These are phyloP conservation scores for Trichocladium uniseriatum DNA, from an alignment of 495 filamentous ascomycete genomes.

Conservation along the genomic window DNA sequence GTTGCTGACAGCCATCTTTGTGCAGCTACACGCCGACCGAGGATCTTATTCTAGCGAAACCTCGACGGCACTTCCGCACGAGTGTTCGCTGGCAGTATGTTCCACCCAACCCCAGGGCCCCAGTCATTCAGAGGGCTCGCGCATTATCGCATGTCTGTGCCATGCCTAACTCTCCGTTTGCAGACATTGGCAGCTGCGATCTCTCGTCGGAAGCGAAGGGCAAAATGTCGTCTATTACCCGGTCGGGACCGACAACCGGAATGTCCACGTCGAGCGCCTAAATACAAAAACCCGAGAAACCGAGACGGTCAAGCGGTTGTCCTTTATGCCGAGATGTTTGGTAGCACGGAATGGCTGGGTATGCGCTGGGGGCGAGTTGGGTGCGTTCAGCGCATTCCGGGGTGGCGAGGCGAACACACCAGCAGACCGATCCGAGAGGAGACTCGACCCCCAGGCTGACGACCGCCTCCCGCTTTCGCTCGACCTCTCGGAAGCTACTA, in stretches of 20 bases:
- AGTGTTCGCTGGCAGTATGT: conserved; percentile 61
- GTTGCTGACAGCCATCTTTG: conserved; percentile 1
- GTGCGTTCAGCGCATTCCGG: conserved; percentile 73
- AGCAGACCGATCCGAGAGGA: conserved; percentile 27
- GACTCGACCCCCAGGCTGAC: conserved; percentile 43
- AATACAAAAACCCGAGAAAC: conserved; percentile 62
- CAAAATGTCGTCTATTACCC: conserved; percentile 76
- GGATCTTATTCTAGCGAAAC: conserved; percentile 51
- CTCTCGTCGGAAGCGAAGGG: conserved; percentile 73
- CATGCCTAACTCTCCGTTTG: conserved; percentile 5
- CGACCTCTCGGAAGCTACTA: conserved; percentile 26
- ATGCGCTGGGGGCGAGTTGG: conserved; percentile 77
- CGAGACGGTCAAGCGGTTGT: conserved; percentile 65
- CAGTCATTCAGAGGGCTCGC: no score
- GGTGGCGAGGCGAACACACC: conserved; percentile 34
- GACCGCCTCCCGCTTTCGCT: conserved; percentile 51
- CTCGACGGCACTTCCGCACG: conserved; percentile 65
- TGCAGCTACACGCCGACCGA: conserved; percentile 39
- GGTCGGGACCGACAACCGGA: conserved; percentile 41
- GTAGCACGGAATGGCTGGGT: conserved; percentile 79
- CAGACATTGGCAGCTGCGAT: conserved; percentile 88
- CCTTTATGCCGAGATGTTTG: conserved; percentile 77
- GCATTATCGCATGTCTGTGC: no score
- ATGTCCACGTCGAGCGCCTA: conserved; percentile 57
- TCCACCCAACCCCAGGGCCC: no score